Percentiles rank a stretch among this genome's conserved stretches.
Conservation (phyloP, 179 eudicot genomes). For the Amaranthus tricolor region DNA sequence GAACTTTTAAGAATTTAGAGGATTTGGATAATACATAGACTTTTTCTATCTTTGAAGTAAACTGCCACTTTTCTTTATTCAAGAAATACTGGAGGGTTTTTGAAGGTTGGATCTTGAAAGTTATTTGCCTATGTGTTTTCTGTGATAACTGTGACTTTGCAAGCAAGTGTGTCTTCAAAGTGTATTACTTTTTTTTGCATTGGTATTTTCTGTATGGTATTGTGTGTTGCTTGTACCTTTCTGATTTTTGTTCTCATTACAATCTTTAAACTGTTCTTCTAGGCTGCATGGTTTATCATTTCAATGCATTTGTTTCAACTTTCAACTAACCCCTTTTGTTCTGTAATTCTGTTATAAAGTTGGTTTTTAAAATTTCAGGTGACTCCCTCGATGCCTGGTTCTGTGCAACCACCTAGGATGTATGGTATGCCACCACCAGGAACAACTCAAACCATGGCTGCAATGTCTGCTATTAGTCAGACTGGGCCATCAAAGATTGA, state of each 20-base stretch:
- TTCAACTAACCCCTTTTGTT: neutral
- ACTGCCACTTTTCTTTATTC: no score
- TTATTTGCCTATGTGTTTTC: neutral
- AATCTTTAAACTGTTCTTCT: neutral
- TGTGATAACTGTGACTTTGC: neutral
- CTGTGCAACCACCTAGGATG: constrained; percentile 63
- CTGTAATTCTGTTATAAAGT: constrained; percentile 10
- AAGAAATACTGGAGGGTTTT: neutral
- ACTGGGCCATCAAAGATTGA: constrained; percentile 74
- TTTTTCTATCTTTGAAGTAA: neutral
- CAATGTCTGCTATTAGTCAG: constrained; percentile 61
- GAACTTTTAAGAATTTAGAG: neutral
- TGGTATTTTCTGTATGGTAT: neutral
- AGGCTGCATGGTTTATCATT: neutral
- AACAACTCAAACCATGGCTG: constrained; percentile 66
- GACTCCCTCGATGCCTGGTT: constrained; percentile 61
- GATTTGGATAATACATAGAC: neutral
- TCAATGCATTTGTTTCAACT: neutral
- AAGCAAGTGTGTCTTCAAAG: neutral
- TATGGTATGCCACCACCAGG: constrained; percentile 70
- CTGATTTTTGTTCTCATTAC: neutral
- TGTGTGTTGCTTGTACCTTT: neutral
- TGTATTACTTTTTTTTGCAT: neutral
- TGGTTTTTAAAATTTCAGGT: constrained; percentile 37
- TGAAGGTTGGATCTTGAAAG: neutral